Percentiles rank a stretch among this genome's conserved stretches.
Evolutionary conservation across 306 rosid genomes (phyloP).

Genomic region (Vigna hirtella): DNA sequence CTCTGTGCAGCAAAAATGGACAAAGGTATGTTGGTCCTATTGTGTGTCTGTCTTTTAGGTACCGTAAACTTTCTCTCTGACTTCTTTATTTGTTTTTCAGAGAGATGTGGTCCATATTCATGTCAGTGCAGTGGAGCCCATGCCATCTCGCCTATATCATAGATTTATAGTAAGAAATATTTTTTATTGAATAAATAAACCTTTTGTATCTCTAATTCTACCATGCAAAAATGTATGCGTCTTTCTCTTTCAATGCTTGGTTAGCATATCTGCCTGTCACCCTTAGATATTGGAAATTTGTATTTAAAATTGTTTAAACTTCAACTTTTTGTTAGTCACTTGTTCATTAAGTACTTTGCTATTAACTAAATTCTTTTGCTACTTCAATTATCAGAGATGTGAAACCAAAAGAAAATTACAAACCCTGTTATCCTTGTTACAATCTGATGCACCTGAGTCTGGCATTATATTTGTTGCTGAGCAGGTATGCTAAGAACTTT

Average conservation of each 20-base stretch:
- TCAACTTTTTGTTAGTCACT: slow-evolving; percentile 10
- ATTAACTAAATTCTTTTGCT: slow-evolving; percentile 40
- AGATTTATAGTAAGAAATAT: slow-evolving; percentile 73
- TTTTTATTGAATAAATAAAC: slow-evolving; percentile 1
- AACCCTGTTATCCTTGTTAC: slow-evolving; percentile 69
- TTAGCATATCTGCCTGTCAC: slow-evolving; percentile 20
- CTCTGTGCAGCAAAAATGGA: slow-evolving; percentile 95
- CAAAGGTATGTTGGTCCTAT: slow-evolving; percentile 67
- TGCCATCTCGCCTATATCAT: slow-evolving; percentile 82
- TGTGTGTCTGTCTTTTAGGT: slow-evolving; percentile 43
- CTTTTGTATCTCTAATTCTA: slow-evolving; percentile 14
- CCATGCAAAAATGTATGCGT: neutral
- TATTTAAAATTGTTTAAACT: slow-evolving; percentile 20
- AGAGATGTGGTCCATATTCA: slow-evolving; percentile 84
- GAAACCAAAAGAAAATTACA: slow-evolving; percentile 60
- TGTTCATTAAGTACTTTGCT: slow-evolving; percentile 35
- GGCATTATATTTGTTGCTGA: slow-evolving; percentile 82
- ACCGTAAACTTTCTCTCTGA: slow-evolving; percentile 31
- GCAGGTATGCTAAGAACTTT: slow-evolving; percentile 66
- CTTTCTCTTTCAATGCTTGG: neutral
- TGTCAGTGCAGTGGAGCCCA: slow-evolving; percentile 78
- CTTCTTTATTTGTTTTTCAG: slow-evolving; percentile 57
- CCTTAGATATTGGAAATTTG: slow-evolving; percentile 30
- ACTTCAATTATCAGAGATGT: slow-evolving; percentile 64
- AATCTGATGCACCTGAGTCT: slow-evolving; percentile 74